These are phyloP conservation scores for Dispira parvispora DNA, from an alignment of 192 early-diverging fungal genomes.

Conservation along the genomic window DNA sequence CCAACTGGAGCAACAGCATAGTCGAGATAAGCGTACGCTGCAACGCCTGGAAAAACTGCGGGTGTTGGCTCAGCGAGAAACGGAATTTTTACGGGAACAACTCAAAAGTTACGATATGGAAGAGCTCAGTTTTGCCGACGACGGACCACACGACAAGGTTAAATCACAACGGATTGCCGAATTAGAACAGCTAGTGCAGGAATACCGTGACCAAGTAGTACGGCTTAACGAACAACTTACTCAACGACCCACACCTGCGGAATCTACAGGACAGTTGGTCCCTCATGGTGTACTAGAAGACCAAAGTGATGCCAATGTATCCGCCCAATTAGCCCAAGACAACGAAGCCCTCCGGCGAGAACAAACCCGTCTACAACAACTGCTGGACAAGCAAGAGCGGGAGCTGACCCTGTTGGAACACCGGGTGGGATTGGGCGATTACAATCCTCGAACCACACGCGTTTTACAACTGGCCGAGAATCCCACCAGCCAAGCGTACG, in stretches of 20 bases:
- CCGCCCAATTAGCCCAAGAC: conserved; percentile 12
- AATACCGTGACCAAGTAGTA: conserved; percentile 15
- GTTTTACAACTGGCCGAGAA: conserved; percentile 63
- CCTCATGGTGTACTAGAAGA: neutral
- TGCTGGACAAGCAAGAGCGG: conserved; percentile 24
- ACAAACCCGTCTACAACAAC: conserved; percentile 20
- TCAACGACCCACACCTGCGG: neutral
- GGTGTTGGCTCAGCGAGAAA: conserved; percentile 38
- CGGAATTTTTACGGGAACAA: conserved; percentile 44
- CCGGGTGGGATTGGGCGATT: conserved; percentile 42
- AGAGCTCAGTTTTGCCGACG: conserved; percentile 19
- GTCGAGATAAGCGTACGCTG: conserved; percentile 15
- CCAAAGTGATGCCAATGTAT: neutral
- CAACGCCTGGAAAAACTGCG: conserved; percentile 26
- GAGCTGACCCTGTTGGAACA: conserved; percentile 40
- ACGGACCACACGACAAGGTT: conserved; percentile 32
- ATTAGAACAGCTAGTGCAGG: conserved; percentile 43
- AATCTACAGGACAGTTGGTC: neutral
- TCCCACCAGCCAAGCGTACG: conserved; percentile 45
- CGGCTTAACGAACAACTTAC: conserved; percentile 15
- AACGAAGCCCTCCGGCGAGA: conserved; percentile 16
- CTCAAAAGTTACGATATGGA: conserved; percentile 31
- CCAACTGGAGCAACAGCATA: conserved; percentile 11
- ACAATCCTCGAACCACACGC: conserved; percentile 36
- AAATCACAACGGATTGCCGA: conserved; percentile 40